Conservation (phyloP, 1,139 yeast genomes). For the Debaryomycetaceae sp. region DNA sequence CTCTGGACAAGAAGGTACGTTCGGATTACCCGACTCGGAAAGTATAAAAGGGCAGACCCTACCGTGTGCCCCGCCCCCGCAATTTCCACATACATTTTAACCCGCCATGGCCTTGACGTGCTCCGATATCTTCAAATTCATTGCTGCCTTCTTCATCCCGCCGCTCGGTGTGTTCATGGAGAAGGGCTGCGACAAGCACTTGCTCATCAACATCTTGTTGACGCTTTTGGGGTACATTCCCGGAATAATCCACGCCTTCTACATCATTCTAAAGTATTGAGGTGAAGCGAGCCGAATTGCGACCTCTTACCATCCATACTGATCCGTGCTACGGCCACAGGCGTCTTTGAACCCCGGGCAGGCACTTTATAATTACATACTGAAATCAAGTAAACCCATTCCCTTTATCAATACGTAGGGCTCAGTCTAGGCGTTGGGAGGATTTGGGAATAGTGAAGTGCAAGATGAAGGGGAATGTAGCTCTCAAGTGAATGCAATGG, state of each 20-base stretch:
- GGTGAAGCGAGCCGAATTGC: conserved; percentile 1
- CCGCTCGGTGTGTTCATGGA: conserved; percentile 70
- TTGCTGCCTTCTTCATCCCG: conserved; percentile 55
- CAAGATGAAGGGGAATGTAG: neutral
- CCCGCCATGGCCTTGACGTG: conserved; percentile 38
- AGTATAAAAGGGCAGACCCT: no score
- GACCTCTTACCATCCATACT: no score
- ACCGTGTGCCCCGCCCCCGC: no score
- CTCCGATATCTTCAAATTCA: conserved; percentile 49
- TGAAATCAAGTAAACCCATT: no score
- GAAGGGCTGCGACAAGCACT: conserved; percentile 47
- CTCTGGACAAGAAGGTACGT: no score
- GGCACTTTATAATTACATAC: neutral
- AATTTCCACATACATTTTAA: no score
- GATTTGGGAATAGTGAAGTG: neutral
- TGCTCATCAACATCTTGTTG: conserved; percentile 49
- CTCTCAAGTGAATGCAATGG: neutral
- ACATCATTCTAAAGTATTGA: conserved; percentile 34
- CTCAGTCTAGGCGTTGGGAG: no score
- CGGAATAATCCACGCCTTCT: conserved; percentile 56
- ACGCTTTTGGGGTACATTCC: conserved; percentile 57
- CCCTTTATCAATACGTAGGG: no score
- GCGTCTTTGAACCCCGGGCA: no score
- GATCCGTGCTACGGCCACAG: no score
- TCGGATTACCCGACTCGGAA: no score